A percentile compares a stretch with the other conserved stretches of the same genome.
phyloP scores from a whole-genome alignment of 352 stramenopile genomes.

The Phytophthora multivora region DNA sequence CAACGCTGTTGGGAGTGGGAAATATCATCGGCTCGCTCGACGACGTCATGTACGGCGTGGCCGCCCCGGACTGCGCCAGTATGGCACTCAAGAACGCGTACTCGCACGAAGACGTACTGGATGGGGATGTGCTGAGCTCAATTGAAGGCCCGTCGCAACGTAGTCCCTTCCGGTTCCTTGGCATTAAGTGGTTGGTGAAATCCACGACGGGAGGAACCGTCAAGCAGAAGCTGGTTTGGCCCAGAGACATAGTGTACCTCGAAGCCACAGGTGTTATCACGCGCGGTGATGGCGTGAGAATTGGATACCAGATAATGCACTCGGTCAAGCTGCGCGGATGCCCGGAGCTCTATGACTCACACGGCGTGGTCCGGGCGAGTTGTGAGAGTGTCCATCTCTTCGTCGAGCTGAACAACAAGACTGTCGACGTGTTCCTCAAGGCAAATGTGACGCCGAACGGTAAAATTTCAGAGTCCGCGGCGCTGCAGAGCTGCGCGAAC shows the following conservation, averaged over 20 bases:
- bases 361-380: constrained; percentile 38
- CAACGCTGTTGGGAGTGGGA: constrained; percentile 49
- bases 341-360: constrained; percentile 40
- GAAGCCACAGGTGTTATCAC: constrained; percentile 68
- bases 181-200: constrained; percentile 74
- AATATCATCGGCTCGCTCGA: constrained; percentile 49
- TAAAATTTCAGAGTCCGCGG: constrained; percentile 32
- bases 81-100: constrained; percentile 63
- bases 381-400: constrained; percentile 55
- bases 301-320: constrained; percentile 74
- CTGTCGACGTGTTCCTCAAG: constrained; percentile 49
- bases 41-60: constrained; percentile 65
- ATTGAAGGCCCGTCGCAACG: constrained; percentile 56
- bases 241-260: constrained; percentile 68
- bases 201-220: constrained; percentile 37
- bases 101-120: constrained; percentile 50
- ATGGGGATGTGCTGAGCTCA: constrained; percentile 59
- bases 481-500: constrained; percentile 37
- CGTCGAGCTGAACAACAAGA: constrained; percentile 31
- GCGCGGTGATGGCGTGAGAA: constrained; percentile 46
- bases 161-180: constrained; percentile 70
- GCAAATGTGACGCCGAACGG: constrained; percentile 37
- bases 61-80: constrained; percentile 55
- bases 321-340: constrained; percentile 52
- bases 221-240: constrained; percentile 48